Evolutionary conservation across 805 yeast species (phyloP), one percentile per base, ranked within the genome.

Genomic region (Kazachstania martiniae): DNA sequence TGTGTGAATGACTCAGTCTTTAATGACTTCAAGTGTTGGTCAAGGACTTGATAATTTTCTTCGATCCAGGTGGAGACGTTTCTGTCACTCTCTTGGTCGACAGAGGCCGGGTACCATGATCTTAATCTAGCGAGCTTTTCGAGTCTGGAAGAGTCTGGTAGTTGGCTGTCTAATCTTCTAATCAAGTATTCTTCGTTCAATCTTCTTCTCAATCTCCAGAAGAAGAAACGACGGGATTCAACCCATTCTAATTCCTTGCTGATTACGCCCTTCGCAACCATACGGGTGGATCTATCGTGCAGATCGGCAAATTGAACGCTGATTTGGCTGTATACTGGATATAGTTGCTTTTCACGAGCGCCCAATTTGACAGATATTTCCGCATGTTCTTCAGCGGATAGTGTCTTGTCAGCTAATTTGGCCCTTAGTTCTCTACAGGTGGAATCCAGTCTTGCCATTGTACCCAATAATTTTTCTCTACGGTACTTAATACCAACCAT

Each of bases 401-500:
- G 59, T 3, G 67, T 55, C 7, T 70, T 44, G 39, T 68, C 74
- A 32, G 72, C 61, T 49, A 79, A 58, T 56, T 77, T 68, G 32
- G 58, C 64, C 64, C 72, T 81, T 63, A 80, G 69, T 28, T 68
- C 74, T 38, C 73, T 74, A 60, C 85, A 89, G 30, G 69, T 69
- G 15, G 71, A 62, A 56, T 91, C 99, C 43, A 91, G 68, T 62
- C 98, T 77, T 42, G 72, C 72, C 94, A 91, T 93, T 31, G 95
- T 85, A n/a, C 74, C 73, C 40, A 86, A 62, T 44, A 93, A 67
- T 63, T 86, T 87, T 57, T 86, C 95, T 51, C 93, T 81, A 63
- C 95, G 80, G 72, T 81, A 91, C 65, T 91, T 91, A 64, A 91
- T 85, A 58, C 97, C 95, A 53, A 93, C 98, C 87, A 91, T 85